phyloP scores from a whole-genome alignment of 192 early-diverging fungal species.

The Coemansia sp. region DNA sequence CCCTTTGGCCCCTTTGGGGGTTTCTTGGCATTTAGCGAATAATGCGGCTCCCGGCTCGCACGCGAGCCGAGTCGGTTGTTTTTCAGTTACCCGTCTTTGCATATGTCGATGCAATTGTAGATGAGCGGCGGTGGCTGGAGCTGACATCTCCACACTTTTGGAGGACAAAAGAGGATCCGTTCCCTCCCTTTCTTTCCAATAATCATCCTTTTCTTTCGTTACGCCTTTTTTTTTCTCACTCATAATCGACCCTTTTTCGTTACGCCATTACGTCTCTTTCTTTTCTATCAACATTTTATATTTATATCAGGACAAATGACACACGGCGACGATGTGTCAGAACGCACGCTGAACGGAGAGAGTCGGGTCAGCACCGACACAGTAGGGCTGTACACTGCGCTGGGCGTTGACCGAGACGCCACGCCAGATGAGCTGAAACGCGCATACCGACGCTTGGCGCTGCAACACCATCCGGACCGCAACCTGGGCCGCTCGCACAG shows the following conservation, averaged over 20 bases:
- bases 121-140: neutral
- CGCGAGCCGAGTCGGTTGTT: neutral
- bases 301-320: conserved; percentile 5
- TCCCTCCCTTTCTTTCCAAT: neutral
- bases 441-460: conserved; percentile 76
- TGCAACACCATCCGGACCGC: conserved; percentile 92
- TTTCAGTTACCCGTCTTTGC: neutral
- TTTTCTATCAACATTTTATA: no score
- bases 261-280: no score
- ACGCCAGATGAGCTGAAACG: conserved; percentile 74
- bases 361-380: conserved; percentile 29
- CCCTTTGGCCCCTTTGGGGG: neutral
- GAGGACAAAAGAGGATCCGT: neutral
- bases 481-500: conserved; percentile 65
- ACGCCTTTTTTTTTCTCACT: neutral
- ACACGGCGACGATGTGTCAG: conserved; percentile 25
- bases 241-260: no score
- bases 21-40: neutral
- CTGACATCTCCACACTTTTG: neutral
- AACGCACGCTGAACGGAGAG: conserved; percentile 22
- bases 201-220: neutral
- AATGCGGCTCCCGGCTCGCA: neutral
- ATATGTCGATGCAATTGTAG: no score
- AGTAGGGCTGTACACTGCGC: conserved; percentile 81
- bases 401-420: conserved; percentile 71